A percentile compares a stretch with the other conserved stretches of the same genome.
Evolutionary conservation across 495 filamentous ascomycete genomes (phyloP).

Genomic region (Penicillium tannophilum): DNA sequence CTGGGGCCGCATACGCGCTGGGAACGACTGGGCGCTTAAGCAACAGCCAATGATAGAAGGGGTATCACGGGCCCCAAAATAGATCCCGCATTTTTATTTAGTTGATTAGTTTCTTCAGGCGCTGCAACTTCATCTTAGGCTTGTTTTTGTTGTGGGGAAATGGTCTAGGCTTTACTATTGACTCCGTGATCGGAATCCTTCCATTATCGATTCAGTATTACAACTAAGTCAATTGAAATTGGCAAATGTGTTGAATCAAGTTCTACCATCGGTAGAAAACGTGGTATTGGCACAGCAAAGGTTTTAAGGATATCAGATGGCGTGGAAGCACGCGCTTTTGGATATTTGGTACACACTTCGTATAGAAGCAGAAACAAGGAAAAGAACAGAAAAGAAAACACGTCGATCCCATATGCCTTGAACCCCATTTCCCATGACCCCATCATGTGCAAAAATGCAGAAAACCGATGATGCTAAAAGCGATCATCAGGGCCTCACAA

Average conservation of each 20-base stretch:
- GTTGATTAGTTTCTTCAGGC: constrained; percentile 5
- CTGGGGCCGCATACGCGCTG: constrained; percentile 28
- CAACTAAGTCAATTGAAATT: neutral
- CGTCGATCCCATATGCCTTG: constrained; percentile 14
- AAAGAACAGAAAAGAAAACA: constrained; percentile 12
- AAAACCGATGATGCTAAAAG: constrained; percentile 10
- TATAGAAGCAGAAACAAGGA: constrained; percentile 6
- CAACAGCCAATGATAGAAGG: constrained; percentile 5
- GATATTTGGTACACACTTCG: constrained; percentile 28
- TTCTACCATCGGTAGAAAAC: neutral
- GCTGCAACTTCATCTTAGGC: neutral
- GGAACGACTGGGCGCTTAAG: constrained; percentile 22
- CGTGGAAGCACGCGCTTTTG: constrained; percentile 20
- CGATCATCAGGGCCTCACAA: constrained; percentile 5
- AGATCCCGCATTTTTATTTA: constrained; percentile 7
- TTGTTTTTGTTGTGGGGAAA: neutral
- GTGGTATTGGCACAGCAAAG: constrained; percentile 10
- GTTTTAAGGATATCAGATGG: constrained; percentile 11
- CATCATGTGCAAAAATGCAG: constrained; percentile 19
- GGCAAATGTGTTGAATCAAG: neutral
- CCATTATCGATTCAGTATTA: no score
- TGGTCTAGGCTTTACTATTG: no score
- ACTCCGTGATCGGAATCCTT: no score
- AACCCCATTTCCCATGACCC: constrained; percentile 18
- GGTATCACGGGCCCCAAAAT: constrained; percentile 3